Evolutionary conservation across 768 basidiomycete species (phyloP), one percentile per base, ranked within the genome.

Genomic region (Boletus tylopilopsis): DNA sequence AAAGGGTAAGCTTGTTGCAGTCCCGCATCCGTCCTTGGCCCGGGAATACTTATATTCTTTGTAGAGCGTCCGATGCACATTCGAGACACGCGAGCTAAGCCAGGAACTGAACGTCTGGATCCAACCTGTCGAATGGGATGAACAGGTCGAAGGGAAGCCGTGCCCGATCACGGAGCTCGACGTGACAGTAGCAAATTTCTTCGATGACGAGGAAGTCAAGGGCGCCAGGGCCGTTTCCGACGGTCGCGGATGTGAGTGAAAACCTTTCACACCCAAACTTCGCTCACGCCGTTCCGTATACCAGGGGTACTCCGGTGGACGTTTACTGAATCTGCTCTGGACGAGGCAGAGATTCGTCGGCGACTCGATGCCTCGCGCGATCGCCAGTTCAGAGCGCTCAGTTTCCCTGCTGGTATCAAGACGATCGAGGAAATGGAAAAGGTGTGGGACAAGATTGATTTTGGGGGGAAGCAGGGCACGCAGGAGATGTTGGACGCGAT

Each of bases 271-370:
- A n/a, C 3, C 11, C 13, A 2, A 16, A 6, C 16, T 12, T 39
- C 6, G 10, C 45, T 55, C 50, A 45, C 44, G 13, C 44, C 39
- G 22, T 22, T 45, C 18, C 22, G 7, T 29, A 10, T 49, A 36
- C 35, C 35, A 90, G 89, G 87, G 87, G 73, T 72, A 1, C 56
- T 83, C 19, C 73, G 78, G 12, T 92, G 84, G 74, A 70, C 72
- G 32, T 68, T 90, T 35, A 66, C 68, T 0, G 73, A 70, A 18
- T 71, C 77, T 7, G 62, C 52, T 8, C 57, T 65, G 12, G 62
- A 61, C 4, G 61, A 63, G 5, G 59, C 52, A 0, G 66, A 71
- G 3, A 72, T 82, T 6, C 75, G 70, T 2, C 21, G 48, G 9
- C 62, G 66, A 29, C 64, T 79, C 23, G 56, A 57, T 2, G 60